phyloP scores from a whole-genome alignment of 2,329 filamentous ascomycete species.

The Dothidotthia symphoricarpi region DNA sequence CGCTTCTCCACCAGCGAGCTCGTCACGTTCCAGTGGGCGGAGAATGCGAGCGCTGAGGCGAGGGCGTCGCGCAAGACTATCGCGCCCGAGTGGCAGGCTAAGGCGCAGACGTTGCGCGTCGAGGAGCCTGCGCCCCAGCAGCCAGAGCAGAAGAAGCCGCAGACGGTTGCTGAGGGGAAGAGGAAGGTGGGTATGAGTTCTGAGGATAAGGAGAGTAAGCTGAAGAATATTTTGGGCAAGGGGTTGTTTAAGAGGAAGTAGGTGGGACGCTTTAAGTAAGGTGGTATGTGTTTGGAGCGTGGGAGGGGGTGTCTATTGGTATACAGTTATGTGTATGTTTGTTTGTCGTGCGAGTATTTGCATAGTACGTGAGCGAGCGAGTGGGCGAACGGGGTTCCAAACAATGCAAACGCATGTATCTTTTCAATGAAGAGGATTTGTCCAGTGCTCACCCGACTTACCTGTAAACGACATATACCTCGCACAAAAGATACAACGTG shows the following conservation, averaged over 20 bases:
- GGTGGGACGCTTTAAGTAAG: no score
- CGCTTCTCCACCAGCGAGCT: conserved; percentile 69
- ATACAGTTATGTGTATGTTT: no score
- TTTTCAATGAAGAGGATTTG: no score
- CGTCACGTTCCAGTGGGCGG: conserved; percentile 73
- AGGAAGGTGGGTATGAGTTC: conserved; percentile 29
- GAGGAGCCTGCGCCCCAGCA: conserved; percentile 48
- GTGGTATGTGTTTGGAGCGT: no score
- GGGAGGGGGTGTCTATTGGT: no score
- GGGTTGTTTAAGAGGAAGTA: conserved; percentile 37
- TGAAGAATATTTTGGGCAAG: conserved; percentile 41
- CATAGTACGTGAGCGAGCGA: no score
- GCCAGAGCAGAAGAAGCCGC: conserved; percentile 6
- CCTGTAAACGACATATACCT: no score
- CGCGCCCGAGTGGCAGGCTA: conserved; percentile 56
- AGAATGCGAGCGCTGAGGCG: conserved; percentile 57
- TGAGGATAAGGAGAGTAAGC: conserved; percentile 42
- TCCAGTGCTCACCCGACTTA: no score
- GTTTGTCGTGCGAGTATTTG: no score
- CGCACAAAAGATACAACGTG: no score
- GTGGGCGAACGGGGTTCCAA: no score
- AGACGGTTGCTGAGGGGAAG: conserved; percentile 33
- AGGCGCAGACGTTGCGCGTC: conserved; percentile 66
- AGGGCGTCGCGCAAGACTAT: conserved; percentile 58
- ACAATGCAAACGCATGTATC: no score